Conservation (phyloP, 2,329 filamentous ascomycete species). For the Trichoderma aggressivum region DNA sequence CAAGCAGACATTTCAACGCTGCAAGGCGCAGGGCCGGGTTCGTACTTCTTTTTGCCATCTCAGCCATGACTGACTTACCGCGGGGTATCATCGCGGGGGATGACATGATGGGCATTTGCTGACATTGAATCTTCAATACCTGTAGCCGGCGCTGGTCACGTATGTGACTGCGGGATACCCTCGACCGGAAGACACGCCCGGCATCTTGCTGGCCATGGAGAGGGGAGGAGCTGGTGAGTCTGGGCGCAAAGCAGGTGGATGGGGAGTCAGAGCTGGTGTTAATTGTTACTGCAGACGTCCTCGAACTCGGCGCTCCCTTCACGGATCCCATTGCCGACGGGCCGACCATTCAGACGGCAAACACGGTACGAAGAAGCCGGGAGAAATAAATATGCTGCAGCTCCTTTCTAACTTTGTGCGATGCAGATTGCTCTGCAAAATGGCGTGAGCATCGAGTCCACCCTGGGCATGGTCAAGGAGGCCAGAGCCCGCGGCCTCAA, state of each 20-base stretch:
- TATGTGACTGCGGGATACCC: conserved; percentile 97
- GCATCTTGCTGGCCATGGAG: conserved; percentile 85
- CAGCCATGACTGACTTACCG: background rate
- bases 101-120: background rate
- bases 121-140: conserved; percentile 23
- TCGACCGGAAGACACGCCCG: conserved; percentile 73
- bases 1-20: conserved; percentile 57
- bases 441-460: conserved; percentile 77
- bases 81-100: background rate
- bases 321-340: conserved; percentile 98
- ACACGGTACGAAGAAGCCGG: conserved; percentile 59
- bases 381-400: background rate
- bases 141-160: conserved; percentile 78
- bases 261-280: background rate
- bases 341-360: conserved; percentile 92
- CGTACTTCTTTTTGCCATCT: conserved; percentile 27
- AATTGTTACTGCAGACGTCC: conserved; percentile 59
- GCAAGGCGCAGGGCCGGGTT: conserved; percentile 58
- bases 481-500: conserved; percentile 74
- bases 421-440: conserved; percentile 70
- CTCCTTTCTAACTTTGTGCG: background rate
- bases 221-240: conserved; percentile 80
- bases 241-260: background rate
- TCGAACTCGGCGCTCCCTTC: conserved; percentile 94
- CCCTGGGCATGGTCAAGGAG: conserved; percentile 78